Evolutionary conservation across 768 basidiomycete species (phyloP).

Genomic region (Zangia roseola): DNA sequence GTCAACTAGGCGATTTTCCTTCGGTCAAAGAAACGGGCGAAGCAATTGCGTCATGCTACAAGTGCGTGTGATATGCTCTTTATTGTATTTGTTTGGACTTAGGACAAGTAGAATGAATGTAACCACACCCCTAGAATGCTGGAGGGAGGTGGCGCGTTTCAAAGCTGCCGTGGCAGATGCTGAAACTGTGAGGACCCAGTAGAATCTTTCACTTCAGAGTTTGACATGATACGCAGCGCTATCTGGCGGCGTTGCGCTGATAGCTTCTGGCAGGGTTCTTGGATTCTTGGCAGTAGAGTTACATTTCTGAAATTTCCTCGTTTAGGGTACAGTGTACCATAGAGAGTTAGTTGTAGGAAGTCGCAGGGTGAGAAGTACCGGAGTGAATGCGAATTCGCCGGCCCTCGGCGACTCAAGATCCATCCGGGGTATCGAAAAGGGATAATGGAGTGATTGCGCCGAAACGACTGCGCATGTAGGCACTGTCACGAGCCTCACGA

Average conservation of each 20-base stretch:
- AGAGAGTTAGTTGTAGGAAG: too few relatives aligned
- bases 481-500: constrained; percentile 21
- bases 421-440: background rate
- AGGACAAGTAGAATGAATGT: constrained; percentile 37
- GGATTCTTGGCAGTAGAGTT: background rate
- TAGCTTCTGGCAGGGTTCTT: background rate
- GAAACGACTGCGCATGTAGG: constrained; percentile 15
- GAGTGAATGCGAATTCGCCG: too few relatives aligned
- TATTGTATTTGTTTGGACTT: background rate
- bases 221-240: constrained; percentile 43
- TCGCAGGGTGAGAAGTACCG: too few relatives aligned
- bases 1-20: constrained; percentile 52
- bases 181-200: constrained; percentile 57
- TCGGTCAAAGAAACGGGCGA: constrained; percentile 56
- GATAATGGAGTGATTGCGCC: constrained; percentile 24
- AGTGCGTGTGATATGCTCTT: constrained; percentile 35
- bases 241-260: constrained; percentile 59
- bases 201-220: constrained; percentile 4
- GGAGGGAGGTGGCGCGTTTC: constrained; percentile 69
- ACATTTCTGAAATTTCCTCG: too few relatives aligned
- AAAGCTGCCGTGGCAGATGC: constrained; percentile 63
- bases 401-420: background rate
- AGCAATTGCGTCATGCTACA: constrained; percentile 73
- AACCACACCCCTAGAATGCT: constrained; percentile 65
- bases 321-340: too few relatives aligned